Conservation (phyloP, 495 filamentous ascomycete genomes). For the Xylaria acuta region DNA sequence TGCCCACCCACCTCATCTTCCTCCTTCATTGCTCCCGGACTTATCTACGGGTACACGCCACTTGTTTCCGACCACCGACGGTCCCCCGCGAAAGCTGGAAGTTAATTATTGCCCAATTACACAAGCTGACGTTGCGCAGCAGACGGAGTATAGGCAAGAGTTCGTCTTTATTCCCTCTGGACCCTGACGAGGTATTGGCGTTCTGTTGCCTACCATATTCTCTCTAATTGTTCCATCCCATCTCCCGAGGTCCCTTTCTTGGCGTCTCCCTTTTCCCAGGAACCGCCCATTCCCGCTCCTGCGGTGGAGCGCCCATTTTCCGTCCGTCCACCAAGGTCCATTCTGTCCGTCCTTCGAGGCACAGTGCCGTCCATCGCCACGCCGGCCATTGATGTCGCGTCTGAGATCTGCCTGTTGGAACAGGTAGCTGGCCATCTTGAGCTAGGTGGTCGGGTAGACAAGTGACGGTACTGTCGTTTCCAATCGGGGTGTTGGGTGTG, state of each 20-base stretch:
- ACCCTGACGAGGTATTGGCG: not conserved
- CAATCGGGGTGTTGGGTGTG: slow-evolving; percentile 18
- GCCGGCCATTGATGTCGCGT: not conserved
- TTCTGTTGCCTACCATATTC: not conserved
- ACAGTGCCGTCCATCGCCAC: not conserved
- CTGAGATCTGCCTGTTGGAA: not conserved
- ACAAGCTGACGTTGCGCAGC: slow-evolving; percentile 4
- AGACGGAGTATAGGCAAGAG: slow-evolving; percentile 2
- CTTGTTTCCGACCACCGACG: slow-evolving; percentile 39
- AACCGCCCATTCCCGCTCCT: not conserved
- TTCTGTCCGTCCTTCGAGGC: not conserved
- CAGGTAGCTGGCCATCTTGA: not conserved
- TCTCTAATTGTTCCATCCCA: not conserved
- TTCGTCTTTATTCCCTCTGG: not conserved
- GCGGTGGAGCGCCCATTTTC: slow-evolving; percentile 7
- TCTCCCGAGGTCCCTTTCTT: slow-evolving; percentile 4
- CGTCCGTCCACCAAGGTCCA: not conserved
- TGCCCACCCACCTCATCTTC: not conserved
- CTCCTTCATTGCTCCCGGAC: slow-evolving; percentile 33
- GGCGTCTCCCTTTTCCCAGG: not conserved
- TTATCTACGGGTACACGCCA: slow-evolving; percentile 34
- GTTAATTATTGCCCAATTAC: slow-evolving; percentile 28
- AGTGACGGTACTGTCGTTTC: slow-evolving; percentile 14
- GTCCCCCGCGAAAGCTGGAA: slow-evolving; percentile 26
- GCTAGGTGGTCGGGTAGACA: not conserved